These are phyloP conservation scores for Rosa rugosa DNA, from an alignment of 306 rosid species.

Conservation along the genomic window DNA sequence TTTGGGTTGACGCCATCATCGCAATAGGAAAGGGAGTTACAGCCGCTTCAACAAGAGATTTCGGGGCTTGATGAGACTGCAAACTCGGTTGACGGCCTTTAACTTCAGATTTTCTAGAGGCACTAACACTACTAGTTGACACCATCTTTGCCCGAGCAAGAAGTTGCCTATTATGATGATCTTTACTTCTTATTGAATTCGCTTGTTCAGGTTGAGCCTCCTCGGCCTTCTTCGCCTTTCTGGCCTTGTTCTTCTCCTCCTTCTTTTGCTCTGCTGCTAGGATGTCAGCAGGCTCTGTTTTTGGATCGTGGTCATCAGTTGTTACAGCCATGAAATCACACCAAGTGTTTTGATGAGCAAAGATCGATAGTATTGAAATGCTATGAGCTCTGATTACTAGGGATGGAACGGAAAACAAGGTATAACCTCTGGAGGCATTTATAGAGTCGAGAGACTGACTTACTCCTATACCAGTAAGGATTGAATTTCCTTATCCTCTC, in stretches of 20 bases:
- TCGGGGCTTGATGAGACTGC: no score
- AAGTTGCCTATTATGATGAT: not conserved
- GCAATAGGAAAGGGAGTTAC: no score
- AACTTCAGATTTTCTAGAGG: no score
- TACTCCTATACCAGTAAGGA: not conserved
- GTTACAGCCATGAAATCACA: not conserved
- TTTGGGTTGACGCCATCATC: not conserved
- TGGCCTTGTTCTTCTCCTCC: not conserved
- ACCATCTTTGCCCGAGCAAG: not conserved
- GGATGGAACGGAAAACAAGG: not conserved
- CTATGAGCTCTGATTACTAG: not conserved
- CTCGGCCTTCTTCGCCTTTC: not conserved
- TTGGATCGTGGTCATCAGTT: not conserved
- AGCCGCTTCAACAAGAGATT: no score
- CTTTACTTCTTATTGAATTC: not conserved
- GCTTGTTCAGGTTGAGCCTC: not conserved
- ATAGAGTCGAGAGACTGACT: no score
- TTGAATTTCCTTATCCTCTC: not conserved
- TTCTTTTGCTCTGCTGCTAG: not conserved
- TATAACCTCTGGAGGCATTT: no score
- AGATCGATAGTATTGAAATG: not conserved
- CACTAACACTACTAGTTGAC: not conserved
- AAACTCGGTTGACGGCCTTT: no score
- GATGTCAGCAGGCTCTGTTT: not conserved
- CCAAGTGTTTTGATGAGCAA: not conserved